A percentile compares a stretch with the other conserved stretches of the same genome.
Conservation (phyloP, 139 green algal species). For the Tetradesmus obliquus region DNA sequence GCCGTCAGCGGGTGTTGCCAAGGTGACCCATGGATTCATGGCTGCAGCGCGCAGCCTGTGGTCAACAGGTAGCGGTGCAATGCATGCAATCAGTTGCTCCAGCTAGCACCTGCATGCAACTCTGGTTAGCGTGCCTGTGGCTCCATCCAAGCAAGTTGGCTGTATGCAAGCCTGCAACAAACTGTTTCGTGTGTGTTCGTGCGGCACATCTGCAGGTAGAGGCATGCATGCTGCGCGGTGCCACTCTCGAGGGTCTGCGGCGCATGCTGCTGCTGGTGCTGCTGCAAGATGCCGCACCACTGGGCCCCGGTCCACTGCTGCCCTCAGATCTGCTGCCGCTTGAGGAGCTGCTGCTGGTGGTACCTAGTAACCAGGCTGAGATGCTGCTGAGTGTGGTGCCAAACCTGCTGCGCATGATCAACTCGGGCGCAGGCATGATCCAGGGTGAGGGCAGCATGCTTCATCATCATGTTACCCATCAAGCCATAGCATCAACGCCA, state of each 20-base stretch:
- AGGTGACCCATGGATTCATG: too few relatives aligned
- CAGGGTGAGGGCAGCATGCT: conserved; percentile 43
- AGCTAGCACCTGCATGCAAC: too few relatives aligned
- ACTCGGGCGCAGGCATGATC: conserved; percentile 47
- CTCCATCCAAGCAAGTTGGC: too few relatives aligned
- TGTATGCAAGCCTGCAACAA: background rate
- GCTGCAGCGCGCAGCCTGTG: too few relatives aligned
- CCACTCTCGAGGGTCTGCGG: conserved; percentile 50
- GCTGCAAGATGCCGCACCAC: conserved; percentile 48
- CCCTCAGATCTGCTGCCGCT: conserved; percentile 27
- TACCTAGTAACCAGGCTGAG: background rate
- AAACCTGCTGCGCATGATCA: conserved; percentile 60
- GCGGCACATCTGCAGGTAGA: conserved; percentile 47
- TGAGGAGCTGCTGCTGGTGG: conserved; percentile 40
- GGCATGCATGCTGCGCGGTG: conserved; percentile 31
- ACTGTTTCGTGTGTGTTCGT: background rate
- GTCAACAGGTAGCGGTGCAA: too few relatives aligned
- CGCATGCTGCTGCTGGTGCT: conserved; percentile 58
- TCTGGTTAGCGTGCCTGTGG: too few relatives aligned
- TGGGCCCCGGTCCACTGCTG: background rate
- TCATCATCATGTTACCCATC: too few relatives aligned
- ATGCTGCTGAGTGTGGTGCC: conserved; percentile 47
- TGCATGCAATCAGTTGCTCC: too few relatives aligned
- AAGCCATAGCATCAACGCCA: too few relatives aligned
- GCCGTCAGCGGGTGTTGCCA: too few relatives aligned